Base-by-base conservation (phyloP, 306 rosid species). In the Cicer chorassanicum region DNA sequence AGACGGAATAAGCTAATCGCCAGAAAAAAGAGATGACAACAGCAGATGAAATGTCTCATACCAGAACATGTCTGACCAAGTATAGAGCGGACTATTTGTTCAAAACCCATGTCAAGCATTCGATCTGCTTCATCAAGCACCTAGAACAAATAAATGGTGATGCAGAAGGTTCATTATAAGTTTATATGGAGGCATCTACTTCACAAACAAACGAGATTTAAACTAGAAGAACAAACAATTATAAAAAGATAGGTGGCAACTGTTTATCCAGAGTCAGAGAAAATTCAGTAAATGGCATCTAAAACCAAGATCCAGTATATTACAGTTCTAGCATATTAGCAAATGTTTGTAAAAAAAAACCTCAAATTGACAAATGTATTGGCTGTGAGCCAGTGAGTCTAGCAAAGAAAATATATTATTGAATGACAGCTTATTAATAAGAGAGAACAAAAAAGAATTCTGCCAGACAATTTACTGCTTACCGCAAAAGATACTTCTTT, bases 101-200 rank as follows among this genome's bases (percentile, higher is more conserved):
- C 97, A 82, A 91, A 93, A 82, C 97, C 97, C 98, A 93, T 89
- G 79, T 91, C 98, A 78, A 93, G 93, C 98, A 93, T 93, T 82
- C 96, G 86, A 84, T 93, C 98, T 7, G 98, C 98, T 83, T 93
- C 97, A 89, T 93, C 97, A 79, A 93, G 97, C 53, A 91, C 97
- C 97, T 91, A 60, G 16, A 79, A 68, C 60, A 84, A 74, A 68
- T 45, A 29, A 65, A 82, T 14, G 15, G 8, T 10, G 3, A 61
- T 46, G 6, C 74, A 51, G 10, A 59, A 78, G 63, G 46, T 14
- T 73, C 46, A 39, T 55, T 11, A 53, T 38, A 61, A 13, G 44
- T 53, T 50, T 68, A 48, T 54, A 70, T 36, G 29, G 46, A 39
- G 43, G 11, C 71, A 66, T 71, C 49, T 11, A 51, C 44, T 51